phyloP scores from a whole-genome alignment of 2,329 filamentous ascomycete species.

The Exophiala lecanii-corni region DNA sequence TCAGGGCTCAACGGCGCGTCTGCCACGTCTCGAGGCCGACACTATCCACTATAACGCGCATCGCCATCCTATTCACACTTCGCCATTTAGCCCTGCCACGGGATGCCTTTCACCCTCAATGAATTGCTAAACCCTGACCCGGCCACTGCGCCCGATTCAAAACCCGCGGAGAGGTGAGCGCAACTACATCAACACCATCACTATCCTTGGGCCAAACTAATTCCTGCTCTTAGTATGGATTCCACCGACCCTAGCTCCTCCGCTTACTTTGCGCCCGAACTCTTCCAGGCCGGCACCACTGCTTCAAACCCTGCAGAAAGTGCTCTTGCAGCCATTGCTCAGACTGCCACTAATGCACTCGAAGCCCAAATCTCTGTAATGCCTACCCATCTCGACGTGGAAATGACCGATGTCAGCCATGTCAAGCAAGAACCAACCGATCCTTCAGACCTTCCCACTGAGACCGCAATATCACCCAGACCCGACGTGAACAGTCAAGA shows the following conservation, averaged over 20 bases:
- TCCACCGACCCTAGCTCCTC: constrained; percentile 7
- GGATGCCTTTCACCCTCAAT: constrained; percentile 16
- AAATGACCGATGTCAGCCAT: constrained; percentile 8
- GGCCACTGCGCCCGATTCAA: background rate
- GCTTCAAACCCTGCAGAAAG: constrained; percentile 13
- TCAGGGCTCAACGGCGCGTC: too few relatives aligned
- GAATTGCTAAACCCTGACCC: constrained; percentile 19
- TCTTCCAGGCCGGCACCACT: constrained; percentile 20
- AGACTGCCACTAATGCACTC: constrained; percentile 17
- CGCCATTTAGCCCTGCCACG: too few relatives aligned
- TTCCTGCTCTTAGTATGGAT: constrained; percentile 11
- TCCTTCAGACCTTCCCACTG: background rate
- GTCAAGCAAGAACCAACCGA: constrained; percentile 18
- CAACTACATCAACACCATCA: background rate
- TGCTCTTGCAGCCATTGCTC: constrained; percentile 9
- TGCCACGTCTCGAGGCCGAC: too few relatives aligned
- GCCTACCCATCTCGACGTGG: constrained; percentile 2
- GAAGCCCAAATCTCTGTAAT: constrained; percentile 15
- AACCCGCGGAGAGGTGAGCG: background rate
- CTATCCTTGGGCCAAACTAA: background rate
- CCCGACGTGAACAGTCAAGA: background rate
- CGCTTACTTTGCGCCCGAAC: constrained; percentile 24
- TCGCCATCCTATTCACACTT: too few relatives aligned
- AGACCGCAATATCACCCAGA: background rate
- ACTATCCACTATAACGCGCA: too few relatives aligned